A percentile compares a stretch with the other conserved stretches of the same genome.
Conservation (phyloP, 2,329 filamentous ascomycete genomes). For the Ceratocystis smalleyi region DNA sequence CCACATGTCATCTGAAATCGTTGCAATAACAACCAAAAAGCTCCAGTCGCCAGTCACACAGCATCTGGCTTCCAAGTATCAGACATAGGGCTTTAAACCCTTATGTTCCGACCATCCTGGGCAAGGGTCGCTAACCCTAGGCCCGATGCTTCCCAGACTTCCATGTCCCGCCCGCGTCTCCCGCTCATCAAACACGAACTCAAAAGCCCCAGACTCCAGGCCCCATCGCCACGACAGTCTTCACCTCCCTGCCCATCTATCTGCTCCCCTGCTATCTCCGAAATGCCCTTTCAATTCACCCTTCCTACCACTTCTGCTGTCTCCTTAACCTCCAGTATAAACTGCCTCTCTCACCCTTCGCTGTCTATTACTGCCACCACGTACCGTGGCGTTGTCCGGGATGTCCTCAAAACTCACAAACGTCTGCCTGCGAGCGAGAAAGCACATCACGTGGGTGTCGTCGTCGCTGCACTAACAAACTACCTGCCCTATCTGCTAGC, state of each 20-base stretch:
- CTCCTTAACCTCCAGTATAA: slow-evolving; percentile 62
- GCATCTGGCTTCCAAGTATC: too few relatives aligned
- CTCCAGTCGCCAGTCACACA: too few relatives aligned
- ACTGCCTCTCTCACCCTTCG: slow-evolving; percentile 73
- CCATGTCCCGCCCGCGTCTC: too few relatives aligned
- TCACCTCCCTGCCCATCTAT: neutral
- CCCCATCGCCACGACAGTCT: neutral
- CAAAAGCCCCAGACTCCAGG: neutral
- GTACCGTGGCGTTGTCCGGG: slow-evolving; percentile 65
- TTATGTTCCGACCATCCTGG: fast-evolving
- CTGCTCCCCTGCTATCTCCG: slow-evolving; percentile 17
- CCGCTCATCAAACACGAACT: too few relatives aligned
- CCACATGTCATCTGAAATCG: too few relatives aligned
- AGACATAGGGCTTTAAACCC: too few relatives aligned
- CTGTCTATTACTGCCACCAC: slow-evolving; percentile 70
- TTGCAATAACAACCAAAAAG: too few relatives aligned
- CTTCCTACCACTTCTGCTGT: slow-evolving; percentile 83
- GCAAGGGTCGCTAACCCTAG: too few relatives aligned
- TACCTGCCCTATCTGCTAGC: slow-evolving; percentile 78
- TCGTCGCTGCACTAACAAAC: slow-evolving; percentile 53
- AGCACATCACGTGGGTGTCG: slow-evolving; percentile 50
- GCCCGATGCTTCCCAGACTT: neutral
- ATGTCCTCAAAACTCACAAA: slow-evolving; percentile 79
- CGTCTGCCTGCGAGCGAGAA: slow-evolving; percentile 60
- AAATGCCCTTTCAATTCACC: slow-evolving; percentile 78